phyloP scores from a whole-genome alignment of 2,329 filamentous ascomycete species.

The Cercospora berteroae region DNA sequence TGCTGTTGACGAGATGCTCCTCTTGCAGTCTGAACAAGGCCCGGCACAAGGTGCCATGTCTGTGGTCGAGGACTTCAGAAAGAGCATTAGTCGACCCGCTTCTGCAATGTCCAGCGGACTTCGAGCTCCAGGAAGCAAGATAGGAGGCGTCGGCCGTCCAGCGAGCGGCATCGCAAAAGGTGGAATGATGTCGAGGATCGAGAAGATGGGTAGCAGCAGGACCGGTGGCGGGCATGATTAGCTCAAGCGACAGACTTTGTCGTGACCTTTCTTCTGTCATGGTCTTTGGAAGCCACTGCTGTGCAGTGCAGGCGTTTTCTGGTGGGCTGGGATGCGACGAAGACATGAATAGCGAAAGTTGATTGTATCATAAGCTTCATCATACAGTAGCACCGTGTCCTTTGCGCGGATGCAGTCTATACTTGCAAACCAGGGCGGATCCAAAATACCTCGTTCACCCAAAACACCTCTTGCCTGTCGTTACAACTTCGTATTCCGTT shows the following conservation, averaged over 20 bases:
- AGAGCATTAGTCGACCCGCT: slow-evolving; percentile 56
- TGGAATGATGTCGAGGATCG: slow-evolving; percentile 19
- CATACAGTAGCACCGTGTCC: neutral
- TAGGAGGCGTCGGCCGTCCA: slow-evolving; percentile 33
- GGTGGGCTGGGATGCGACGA: neutral
- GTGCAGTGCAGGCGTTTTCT: slow-evolving; percentile 3
- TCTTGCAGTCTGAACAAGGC: slow-evolving; percentile 54
- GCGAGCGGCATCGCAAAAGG: slow-evolving; percentile 12
- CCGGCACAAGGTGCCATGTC: slow-evolving; percentile 39
- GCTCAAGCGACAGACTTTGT: neutral
- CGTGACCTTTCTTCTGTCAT: neutral
- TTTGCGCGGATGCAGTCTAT: neutral
- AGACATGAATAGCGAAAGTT: slow-evolving; percentile 5
- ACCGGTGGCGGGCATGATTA: slow-evolving; percentile 1
- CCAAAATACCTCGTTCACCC: neutral
- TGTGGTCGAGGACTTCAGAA: slow-evolving; percentile 51
- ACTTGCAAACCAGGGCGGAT: neutral
- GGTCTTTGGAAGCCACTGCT: neutral
- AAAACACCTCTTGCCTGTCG: neutral
- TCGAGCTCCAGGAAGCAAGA: slow-evolving; percentile 58
- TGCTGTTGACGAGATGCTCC: slow-evolving; percentile 80
- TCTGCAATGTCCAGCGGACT: slow-evolving; percentile 46
- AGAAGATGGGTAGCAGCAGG: slow-evolving; percentile 18
- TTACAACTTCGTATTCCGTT: slow-evolving; percentile 5
- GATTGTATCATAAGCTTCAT: slow-evolving; percentile 2